phyloP scores from a whole-genome alignment of 2,329 filamentous ascomycete species.

The Penicillium sp. region DNA sequence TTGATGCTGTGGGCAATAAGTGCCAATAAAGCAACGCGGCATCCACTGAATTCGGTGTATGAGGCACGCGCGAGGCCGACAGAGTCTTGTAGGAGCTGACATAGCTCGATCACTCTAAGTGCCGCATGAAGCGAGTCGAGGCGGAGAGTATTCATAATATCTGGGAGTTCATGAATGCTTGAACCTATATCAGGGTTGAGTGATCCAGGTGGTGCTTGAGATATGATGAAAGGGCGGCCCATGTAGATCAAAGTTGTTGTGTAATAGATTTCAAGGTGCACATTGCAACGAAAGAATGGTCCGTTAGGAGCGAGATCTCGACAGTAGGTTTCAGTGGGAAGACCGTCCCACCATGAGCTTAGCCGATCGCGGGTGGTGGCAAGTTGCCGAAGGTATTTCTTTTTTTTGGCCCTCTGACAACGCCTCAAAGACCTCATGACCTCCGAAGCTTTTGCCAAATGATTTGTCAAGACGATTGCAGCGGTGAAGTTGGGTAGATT shows the following conservation, averaged over 20 bases:
- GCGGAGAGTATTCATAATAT: slow-evolving; percentile 35
- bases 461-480: slow-evolving; percentile 42
- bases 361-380: slow-evolving; percentile 32
- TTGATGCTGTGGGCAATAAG: slow-evolving; percentile 34
- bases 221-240: slow-evolving; percentile 54
- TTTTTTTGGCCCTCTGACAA: slow-evolving; percentile 30
- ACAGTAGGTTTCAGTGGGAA: slow-evolving; percentile 33
- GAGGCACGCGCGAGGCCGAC: slow-evolving; percentile 55
- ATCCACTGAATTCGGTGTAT: slow-evolving; percentile 57
- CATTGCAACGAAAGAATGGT: slow-evolving; percentile 47
- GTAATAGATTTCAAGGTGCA: slow-evolving; percentile 54
- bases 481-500: slow-evolving; percentile 49
- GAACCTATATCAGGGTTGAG: neutral
- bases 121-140: slow-evolving; percentile 54
- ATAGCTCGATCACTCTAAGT: slow-evolving; percentile 50
- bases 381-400: slow-evolving; percentile 33
- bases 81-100: slow-evolving; percentile 48
- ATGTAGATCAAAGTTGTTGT: slow-evolving; percentile 54
- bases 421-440: slow-evolving; percentile 34
- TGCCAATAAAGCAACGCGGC: slow-evolving; percentile 55
- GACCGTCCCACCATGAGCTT: slow-evolving; percentile 35
- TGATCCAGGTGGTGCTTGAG: slow-evolving; percentile 9
- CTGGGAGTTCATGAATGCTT: neutral
- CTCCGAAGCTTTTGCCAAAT: slow-evolving; percentile 33
- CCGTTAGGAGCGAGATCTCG: slow-evolving; percentile 39